Base-by-base conservation (phyloP, 192 early-diverging fungal genomes). In the Coemansia sp. region DNA sequence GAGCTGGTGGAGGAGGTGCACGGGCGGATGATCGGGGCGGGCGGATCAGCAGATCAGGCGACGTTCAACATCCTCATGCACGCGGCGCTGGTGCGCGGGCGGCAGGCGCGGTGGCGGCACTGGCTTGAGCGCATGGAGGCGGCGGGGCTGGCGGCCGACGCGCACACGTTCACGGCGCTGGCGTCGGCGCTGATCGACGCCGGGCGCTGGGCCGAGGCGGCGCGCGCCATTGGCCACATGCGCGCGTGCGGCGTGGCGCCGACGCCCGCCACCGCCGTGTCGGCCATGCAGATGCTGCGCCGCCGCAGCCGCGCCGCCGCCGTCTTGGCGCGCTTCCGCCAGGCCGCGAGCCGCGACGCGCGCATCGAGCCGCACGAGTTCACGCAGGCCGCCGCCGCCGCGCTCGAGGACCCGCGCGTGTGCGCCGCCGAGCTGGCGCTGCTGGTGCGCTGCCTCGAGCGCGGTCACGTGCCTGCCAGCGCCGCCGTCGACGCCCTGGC, bases 1-100 rank as follows among this genome's bases (percentile, higher is more conserved):
- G 62, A 47, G 24, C 60, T 73, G 59, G 63, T 79, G 15, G 70
- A 73, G 45, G 39, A 65, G 43, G 71, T 73, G 17, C 38, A 65
- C 5, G 35, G 19, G 51, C 66, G 76, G 17, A 79, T 79, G 76
- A 24, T 47, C 2, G 17, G 9, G 15, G 70, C 76, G 14, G 64
- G 64, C 0, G 76, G 59, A 6, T 35, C 43, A 9, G 40, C 19
- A 3, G 71, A 73, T 42, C 56, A 19, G n/a, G 76, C 67, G 10
- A 70, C 76, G 37, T 73, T 70, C 60, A 70, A 73, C 38, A 79
- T 73, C 8, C 64, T 79, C 37, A 59, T 79, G 76, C 76, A 73
- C 12, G 76, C 62, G 8, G 46, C 67, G 35, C 43, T 79, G 12
- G 36, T 79, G 64, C 76, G 76, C 38, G 71, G 76, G 31, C 35